phyloP scores from a whole-genome alignment of 441 rosid genomes.

The Codiaeum variegatum region DNA sequence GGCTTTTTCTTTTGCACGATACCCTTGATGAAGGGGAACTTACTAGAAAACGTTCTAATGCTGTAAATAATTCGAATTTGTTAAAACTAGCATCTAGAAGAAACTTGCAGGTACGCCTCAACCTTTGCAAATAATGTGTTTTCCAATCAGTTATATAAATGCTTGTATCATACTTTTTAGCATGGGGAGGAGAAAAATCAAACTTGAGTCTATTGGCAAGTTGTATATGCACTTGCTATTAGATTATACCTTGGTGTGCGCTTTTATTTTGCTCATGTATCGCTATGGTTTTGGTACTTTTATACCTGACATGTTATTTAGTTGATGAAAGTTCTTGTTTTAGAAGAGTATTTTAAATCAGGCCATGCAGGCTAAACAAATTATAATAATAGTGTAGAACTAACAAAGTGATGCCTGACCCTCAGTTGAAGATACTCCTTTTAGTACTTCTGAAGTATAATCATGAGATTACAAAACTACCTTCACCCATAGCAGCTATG shows the following conservation, averaged over 20 bases:
- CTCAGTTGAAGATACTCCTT: background rate
- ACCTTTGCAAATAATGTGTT: background rate
- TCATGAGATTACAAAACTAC: background rate
- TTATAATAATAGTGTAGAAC: background rate
- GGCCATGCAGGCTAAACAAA: background rate
- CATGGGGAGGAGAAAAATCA: too few species aligned
- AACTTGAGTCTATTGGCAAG: too few species aligned
- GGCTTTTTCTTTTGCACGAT: conserved; percentile 72
- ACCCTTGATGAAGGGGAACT: conserved; percentile 86
- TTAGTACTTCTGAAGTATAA: background rate
- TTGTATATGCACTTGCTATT: too few species aligned
- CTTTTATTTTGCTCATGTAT: too few species aligned
- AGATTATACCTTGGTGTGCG: too few species aligned
- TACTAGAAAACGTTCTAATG: conserved; percentile 79
- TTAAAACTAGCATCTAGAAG: conserved; percentile 56
- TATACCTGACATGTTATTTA: background rate
- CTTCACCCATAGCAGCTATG: background rate
- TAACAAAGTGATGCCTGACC: background rate
- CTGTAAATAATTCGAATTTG: conserved; percentile 76
- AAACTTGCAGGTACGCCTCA: conserved; percentile 64
- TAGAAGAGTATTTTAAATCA: background rate
- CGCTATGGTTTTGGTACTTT: background rate
- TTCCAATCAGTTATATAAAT: background rate
- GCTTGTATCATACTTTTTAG: background rate
- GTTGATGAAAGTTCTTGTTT: background rate